A percentile compares a stretch with the other conserved stretches of the same genome.
These are phyloP conservation scores for Saccharomycopsis malanga DNA, from an alignment of 805 yeast genomes.

Conservation along the genomic window DNA sequence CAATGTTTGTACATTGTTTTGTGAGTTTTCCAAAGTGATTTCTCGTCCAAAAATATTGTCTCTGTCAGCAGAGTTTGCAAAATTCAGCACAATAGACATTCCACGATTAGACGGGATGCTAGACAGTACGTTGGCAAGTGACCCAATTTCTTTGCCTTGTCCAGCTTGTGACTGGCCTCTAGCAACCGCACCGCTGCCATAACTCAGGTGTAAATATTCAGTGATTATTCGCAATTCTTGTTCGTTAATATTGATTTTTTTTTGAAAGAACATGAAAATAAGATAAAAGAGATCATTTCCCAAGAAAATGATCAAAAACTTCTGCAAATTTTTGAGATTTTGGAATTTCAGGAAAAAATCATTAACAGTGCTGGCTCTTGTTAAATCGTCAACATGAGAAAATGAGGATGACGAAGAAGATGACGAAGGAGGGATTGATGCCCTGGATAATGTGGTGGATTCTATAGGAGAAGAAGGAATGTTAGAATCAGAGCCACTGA, in stretches of 20 bases:
- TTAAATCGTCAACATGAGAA: conserved; percentile 4
- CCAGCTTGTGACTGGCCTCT: neutral
- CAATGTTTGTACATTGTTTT: neutral
- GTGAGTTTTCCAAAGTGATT: neutral
- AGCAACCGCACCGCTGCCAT: neutral
- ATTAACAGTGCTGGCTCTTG: conserved; percentile 12
- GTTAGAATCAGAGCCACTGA: too few relatives aligned
- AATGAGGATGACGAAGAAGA: neutral
- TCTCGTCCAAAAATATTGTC: conserved; percentile 2
- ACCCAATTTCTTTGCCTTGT: too few relatives aligned
- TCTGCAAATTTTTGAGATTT: conserved; percentile 14
- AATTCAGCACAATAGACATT: conserved; percentile 5
- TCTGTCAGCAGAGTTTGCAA: neutral
- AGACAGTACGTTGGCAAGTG: too few relatives aligned
- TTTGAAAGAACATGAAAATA: conserved; percentile 16
- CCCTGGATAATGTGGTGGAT: too few relatives aligned
- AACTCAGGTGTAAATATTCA: conserved; percentile 8
- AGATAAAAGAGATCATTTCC: conserved; percentile 14
- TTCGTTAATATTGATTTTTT: conserved; percentile 10
- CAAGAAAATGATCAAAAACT: conserved; percentile 14
- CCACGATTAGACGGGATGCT: too few relatives aligned
- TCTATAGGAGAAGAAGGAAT: too few relatives aligned
- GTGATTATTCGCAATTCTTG: conserved; percentile 14
- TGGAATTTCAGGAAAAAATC: conserved; percentile 16
- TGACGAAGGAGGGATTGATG: too few relatives aligned